Evolutionary conservation across 345 rosid genomes (phyloP).

Genomic region (Populus pruinosa): DNA sequence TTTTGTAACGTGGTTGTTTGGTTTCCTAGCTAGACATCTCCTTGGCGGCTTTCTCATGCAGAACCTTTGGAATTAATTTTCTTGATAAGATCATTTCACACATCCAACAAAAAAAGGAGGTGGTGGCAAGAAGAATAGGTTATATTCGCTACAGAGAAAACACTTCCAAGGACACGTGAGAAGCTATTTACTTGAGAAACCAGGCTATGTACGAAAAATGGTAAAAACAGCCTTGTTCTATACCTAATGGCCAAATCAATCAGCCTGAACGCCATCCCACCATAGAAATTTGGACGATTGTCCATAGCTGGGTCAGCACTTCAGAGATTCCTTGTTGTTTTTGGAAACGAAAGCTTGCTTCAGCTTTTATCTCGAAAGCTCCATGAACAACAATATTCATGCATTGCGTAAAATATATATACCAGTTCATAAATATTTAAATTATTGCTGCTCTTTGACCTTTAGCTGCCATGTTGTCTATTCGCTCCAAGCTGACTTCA

Average conservation of each 20-base stretch:
- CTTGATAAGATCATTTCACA: not conserved
- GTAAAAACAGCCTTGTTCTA: not conserved
- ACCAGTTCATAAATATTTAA: not conserved
- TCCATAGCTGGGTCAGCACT: constrained; percentile 7
- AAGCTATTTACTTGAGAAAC: not conserved
- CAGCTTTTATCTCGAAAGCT: constrained; percentile 3
- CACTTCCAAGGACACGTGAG: not conserved
- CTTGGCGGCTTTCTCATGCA: not conserved
- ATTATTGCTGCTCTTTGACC: not conserved
- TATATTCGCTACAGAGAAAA: not conserved
- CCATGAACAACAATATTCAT: not conserved
- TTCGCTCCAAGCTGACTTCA: constrained; percentile 7
- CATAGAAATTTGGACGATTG: constrained; percentile 7
- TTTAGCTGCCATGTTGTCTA: not conserved
- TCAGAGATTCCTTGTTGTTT: constrained; percentile 20
- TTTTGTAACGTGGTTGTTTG: not conserved
- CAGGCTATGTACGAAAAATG: not conserved
- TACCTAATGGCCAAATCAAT: not conserved
- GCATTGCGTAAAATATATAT: not conserved
- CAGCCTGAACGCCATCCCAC: constrained; percentile 8
- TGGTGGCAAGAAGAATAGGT: not conserved
- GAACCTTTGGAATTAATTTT: not conserved
- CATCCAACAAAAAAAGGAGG: not conserved
- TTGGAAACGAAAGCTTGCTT: constrained; percentile 16
- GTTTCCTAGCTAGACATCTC: not conserved